Percentiles rank a stretch among this genome's conserved stretches.
Conservation (phyloP, 2,329 filamentous ascomycete genomes). For the Xylaria polymorpha region DNA sequence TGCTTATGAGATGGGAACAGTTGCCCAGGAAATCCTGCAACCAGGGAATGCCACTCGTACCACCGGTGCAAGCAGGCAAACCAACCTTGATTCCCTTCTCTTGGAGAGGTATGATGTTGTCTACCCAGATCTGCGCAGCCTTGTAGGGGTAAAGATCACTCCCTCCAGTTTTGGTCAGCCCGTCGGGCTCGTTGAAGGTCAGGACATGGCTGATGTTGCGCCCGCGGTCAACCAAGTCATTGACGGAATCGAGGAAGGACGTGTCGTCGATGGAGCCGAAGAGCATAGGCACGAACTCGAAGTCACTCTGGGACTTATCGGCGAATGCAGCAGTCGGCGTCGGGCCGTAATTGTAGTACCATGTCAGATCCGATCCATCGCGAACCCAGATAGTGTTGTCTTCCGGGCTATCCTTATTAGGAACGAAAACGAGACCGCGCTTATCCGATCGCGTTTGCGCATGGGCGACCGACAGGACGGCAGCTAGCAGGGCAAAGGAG, state of each 20-base stretch:
- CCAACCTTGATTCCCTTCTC: constrained; percentile 74
- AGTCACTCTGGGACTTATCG: constrained; percentile 61
- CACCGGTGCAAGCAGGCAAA: constrained; percentile 76
- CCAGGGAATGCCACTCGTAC: constrained; percentile 71
- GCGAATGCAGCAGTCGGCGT: constrained; percentile 65
- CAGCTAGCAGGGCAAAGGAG: constrained; percentile 30
- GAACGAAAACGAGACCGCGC: constrained; percentile 78
- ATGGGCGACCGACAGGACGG: constrained; percentile 28
- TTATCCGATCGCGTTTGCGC: constrained; percentile 59
- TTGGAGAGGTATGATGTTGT: constrained; percentile 76
- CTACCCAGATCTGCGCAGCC: constrained; percentile 77
- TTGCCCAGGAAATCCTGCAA: constrained; percentile 71
- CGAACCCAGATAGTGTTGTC: constrained; percentile 76
- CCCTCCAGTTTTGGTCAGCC: constrained; percentile 65
- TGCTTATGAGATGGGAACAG: constrained; percentile 70
- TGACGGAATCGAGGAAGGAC: constrained; percentile 71
- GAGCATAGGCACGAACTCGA: constrained; percentile 85
- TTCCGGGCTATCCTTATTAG: constrained; percentile 62
- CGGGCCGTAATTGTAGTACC: constrained; percentile 85
- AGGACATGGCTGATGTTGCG: constrained; percentile 74
- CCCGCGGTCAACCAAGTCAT: constrained; percentile 61
- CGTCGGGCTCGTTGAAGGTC: constrained; percentile 85
- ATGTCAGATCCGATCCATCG: constrained; percentile 70
- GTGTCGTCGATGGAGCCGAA: constrained; percentile 73
- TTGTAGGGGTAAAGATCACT: constrained; percentile 67